A percentile compares a stretch with the other conserved stretches of the same genome.
Evolutionary conservation across 306 rosid species (phyloP).

Genomic region (Carpinus viminea): DNA sequence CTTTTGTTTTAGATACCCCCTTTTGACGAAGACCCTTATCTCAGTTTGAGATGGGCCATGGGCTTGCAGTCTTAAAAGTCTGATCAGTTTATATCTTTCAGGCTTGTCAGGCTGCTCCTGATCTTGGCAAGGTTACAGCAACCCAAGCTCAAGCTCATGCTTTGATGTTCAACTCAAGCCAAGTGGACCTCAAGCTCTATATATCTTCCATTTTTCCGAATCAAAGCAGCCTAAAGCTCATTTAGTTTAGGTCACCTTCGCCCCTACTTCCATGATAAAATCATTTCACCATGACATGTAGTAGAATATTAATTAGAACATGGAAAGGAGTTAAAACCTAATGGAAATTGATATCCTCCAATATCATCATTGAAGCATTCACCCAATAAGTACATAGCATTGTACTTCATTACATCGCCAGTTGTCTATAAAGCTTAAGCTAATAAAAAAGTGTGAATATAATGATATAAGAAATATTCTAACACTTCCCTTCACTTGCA

Average conservation of each 20-base stretch:
- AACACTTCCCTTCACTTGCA: too few relatives aligned
- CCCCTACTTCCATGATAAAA: not conserved
- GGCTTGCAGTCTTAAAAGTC: not conserved
- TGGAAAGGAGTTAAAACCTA: not conserved
- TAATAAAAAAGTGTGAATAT: too few relatives aligned
- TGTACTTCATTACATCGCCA: too few relatives aligned
- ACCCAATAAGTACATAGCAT: not conserved
- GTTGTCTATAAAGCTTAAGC: too few relatives aligned
- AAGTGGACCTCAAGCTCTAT: constrained; percentile 2
- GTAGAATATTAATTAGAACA: not conserved
- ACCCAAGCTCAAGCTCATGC: not conserved
- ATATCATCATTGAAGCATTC: not conserved
- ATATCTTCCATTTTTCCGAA: not conserved
- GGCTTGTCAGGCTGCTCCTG: not conserved
- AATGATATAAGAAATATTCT: too few relatives aligned
- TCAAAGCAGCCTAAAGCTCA: not conserved
- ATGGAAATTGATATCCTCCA: not conserved
- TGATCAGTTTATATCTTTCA: not conserved
- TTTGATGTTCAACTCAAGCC: not conserved
- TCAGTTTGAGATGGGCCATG: not conserved
- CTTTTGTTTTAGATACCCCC: not conserved
- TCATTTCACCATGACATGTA: not conserved
- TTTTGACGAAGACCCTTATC: not conserved
- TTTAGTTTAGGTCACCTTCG: not conserved
- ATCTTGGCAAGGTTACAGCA: not conserved